Evolutionary conservation across 176 grass and related monocot species (phyloP).

Genomic region (Juncus effusus): DNA sequence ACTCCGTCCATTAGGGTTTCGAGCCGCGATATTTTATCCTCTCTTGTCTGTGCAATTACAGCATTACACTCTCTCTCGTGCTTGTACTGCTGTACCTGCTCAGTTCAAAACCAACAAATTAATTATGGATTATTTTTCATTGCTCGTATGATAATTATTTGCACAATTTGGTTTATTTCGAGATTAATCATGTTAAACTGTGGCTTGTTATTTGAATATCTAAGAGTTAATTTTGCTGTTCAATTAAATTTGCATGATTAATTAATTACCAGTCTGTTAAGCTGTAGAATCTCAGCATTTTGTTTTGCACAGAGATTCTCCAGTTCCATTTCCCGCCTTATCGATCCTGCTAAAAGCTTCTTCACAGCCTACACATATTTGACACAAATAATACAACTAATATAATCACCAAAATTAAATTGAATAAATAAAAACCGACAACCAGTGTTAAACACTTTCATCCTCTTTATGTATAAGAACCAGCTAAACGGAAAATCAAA

Average conservation of each 20-base stretch:
- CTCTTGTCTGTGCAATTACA: constrained; percentile 81
- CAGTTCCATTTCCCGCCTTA: constrained; percentile 91
- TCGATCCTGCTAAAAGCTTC: constrained; percentile 80
- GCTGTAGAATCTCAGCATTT: constrained; percentile 72
- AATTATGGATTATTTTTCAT: neutral
- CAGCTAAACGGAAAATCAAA: too few relatives aligned
- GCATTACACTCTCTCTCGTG: constrained; percentile 97
- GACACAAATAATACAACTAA: constrained; percentile 6
- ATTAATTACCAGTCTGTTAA: constrained; percentile 67
- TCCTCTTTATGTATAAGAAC: too few relatives aligned
- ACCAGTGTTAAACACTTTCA: too few relatives aligned
- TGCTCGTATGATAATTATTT: too few relatives aligned
- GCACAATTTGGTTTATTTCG: neutral
- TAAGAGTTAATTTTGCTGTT: too few relatives aligned
- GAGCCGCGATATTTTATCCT: constrained; percentile 93
- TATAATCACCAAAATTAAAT: neutral
- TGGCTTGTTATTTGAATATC: too few relatives aligned
- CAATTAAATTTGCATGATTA: too few relatives aligned
- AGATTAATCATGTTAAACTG: neutral
- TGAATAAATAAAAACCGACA: too few relatives aligned
- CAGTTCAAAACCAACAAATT: constrained; percentile 34
- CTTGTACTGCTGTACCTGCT: constrained; percentile 92
- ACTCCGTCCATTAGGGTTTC: constrained; percentile 98
- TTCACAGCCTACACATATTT: constrained; percentile 65
- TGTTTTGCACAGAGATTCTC: constrained; percentile 83